These are phyloP conservation scores for Kurtzmaniella natalensis DNA, from an alignment of 1,139 yeast genomes.

Conservation along the genomic window DNA sequence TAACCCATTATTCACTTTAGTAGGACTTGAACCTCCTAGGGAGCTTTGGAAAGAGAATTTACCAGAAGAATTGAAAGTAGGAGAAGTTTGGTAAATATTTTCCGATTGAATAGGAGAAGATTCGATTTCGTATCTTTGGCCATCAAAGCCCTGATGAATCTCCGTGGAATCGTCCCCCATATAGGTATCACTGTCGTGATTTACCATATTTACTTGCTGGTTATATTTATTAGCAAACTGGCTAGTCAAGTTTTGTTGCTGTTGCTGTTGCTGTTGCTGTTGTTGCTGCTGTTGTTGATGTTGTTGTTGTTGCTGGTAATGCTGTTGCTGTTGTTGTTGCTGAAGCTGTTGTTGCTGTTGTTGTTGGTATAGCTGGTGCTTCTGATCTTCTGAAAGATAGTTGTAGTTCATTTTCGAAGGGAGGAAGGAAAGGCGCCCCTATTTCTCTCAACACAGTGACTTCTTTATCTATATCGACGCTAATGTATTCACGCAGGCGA, in stretches of 20 bases:
- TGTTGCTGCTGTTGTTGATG: constrained; percentile 1
- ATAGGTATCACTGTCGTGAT: constrained; percentile 12
- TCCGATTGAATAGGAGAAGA: constrained; percentile 9
- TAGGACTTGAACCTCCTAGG: constrained; percentile 5
- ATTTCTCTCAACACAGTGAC: not conserved
- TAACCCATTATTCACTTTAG: not conserved
- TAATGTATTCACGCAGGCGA: too few species aligned
- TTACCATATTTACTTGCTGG: too few species aligned
- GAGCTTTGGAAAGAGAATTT: constrained; percentile 8
- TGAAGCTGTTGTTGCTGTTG: constrained; percentile 15
- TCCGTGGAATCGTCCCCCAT: constrained; percentile 1
- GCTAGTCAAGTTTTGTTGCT: constrained; percentile 1
- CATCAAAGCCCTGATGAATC: constrained; percentile 9
- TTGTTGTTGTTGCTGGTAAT: constrained; percentile 7
- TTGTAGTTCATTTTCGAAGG: constrained; percentile 24
- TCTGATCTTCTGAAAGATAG: constrained; percentile 30
- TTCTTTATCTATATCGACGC: too few species aligned
- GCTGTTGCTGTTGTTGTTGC: constrained; percentile 11
- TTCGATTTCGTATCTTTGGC: too few species aligned
- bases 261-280: constrained; percentile 7
- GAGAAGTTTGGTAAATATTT: constrained; percentile 17
- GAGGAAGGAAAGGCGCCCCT: not conserved
- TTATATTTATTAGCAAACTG: too few species aligned
- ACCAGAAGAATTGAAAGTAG: constrained; percentile 17
- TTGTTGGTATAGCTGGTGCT: constrained; percentile 28